phyloP scores from a whole-genome alignment of 2,329 filamentous ascomycete species.

The Nothopassalora personata region DNA sequence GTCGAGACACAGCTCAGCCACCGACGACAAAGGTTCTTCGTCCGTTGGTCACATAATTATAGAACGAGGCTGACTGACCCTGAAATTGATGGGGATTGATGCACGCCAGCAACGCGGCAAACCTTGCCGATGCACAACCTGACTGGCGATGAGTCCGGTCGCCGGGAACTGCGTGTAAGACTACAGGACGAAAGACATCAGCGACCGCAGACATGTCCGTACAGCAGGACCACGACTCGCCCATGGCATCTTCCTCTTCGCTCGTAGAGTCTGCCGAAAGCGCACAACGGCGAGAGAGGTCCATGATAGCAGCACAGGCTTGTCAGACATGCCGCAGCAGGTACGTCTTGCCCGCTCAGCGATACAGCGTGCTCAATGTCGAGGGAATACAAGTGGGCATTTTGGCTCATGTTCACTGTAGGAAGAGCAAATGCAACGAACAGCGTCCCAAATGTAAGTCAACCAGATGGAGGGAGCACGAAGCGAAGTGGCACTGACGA shows the following conservation, averaged over 20 bases:
- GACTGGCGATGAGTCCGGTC: background rate
- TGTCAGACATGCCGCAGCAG: conserved; percentile 53
- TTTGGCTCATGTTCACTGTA: conserved; percentile 22
- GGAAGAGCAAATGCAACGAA: conserved; percentile 63
- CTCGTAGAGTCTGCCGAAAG: conserved; percentile 14
- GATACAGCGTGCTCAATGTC: background rate
- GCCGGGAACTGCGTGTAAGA: background rate
- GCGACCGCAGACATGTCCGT: background rate
- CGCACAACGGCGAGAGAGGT: conserved; percentile 39
- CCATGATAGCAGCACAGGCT: conserved; percentile 50
- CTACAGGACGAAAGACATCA: background rate
- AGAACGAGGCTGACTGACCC: background rate
- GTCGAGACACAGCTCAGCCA: too few relatives aligned
- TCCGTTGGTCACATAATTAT: too few relatives aligned
- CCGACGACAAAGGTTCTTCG: too few relatives aligned
- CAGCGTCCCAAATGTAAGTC: conserved; percentile 52
- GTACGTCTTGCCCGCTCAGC: conserved; percentile 12
- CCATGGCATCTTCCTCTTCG: conserved; percentile 13
- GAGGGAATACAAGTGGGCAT: too few relatives aligned
- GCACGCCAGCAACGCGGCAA: too few relatives aligned
- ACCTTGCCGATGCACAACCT: background rate
- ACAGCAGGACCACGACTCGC: background rate
- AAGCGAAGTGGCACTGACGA: background rate
- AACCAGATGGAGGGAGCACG: background rate
- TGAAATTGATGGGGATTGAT: too few relatives aligned